Base-by-base conservation (phyloP, 176 grass and related monocot species). In the Puya raimondii region DNA sequence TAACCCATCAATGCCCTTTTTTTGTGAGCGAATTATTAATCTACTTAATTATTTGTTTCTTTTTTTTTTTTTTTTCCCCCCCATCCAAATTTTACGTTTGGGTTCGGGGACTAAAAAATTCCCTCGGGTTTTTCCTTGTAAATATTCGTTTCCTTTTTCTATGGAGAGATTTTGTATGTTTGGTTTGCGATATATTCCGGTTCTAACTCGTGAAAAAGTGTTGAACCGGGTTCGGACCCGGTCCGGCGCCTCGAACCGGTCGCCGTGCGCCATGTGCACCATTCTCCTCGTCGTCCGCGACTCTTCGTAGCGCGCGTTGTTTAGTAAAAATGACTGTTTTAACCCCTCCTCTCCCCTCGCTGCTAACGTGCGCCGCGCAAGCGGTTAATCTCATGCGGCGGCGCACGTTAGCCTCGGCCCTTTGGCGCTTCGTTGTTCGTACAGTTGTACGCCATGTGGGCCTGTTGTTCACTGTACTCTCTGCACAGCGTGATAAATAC, bases 11-110 rank as follows among this genome's bases (percentile, higher is more conserved):
- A 65, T 68, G 80, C 83, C 83, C 70, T 83, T 85, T 80, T 80
- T 85, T 80, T 80, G 64, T 80, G 64, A 49, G 68, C 52, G 16
- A 72, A 10, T 10, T 10, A 17, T 71, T 63, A 48, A 75, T 70
- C 83, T 76, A 92, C 88, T 92, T 82, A 72, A 79, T 53, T 88
- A 75, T 85, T 82, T 72, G 22, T 58, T 77, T 12, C 72, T 80
- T 58, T 16, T 65, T 17, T 13, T 51, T 1, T 12, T 1, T 29
- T 0, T 33, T 15, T 70, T 26, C 1, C 25, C 25, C 25, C 2
- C 25, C 25, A 26, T 26, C 25, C 25, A 26, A 26, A 26, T 26
- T 0, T 2, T 26, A 26, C 25, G 2, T 26, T 26, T 26, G 25
- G 25, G 25, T 26, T 26, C 25, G 25, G 25, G 25, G 25, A 2